Evolutionary conservation across 148 eudicot species (phyloP), one percentile per base, ranked within the genome.

Genomic region (Mesembryanthemum crystallinum): DNA sequence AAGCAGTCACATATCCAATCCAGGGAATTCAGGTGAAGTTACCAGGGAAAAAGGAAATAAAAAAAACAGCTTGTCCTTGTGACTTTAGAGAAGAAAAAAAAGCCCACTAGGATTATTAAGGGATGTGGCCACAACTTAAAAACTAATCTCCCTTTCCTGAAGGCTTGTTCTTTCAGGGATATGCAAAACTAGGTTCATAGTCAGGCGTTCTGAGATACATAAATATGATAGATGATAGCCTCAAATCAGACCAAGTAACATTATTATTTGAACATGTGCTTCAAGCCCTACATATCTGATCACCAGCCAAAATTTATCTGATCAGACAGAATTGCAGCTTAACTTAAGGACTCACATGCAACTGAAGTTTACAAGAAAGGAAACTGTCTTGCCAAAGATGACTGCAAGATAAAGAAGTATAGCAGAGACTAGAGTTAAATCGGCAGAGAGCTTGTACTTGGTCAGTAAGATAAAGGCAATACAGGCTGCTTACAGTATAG

Each of bases 281-380:
- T 52, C n/a, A 3, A 17, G 58, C n/a, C 21, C 58, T 20, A 52
- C 20, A 20, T 21, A 52, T 20, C 58, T 67, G 30, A 43, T 43
- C 71, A 67, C n/a, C 4, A 1, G 6, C 17, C 39, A 32, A 67
- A 11, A 14, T 6, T 45, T 47, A 23, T 69, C 23, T 5, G 20
- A 45, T 69, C 25, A 43, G 25, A 65, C n/a, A 32, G 47, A 65
- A 33, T 35, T 21, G 47, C 69, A 65, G 21, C 47, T 65, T 65
- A 1, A 6, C 27, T 32, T 32, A 10, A 47, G 52, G n/a, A 54
- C 21, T 54, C 23, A 54, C n/a, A 21, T 54, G 58, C 7, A 20
- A 20, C 3, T 54, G 10, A 3, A 17, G 21, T 4, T 54, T 18
- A 57, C 20, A 18, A 23, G 11, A 57, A 21, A 4, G 1, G 24